Base-by-base conservation (phyloP, 2,329 filamentous ascomycete genomes). In the Cladophialophora exuberans region DNA sequence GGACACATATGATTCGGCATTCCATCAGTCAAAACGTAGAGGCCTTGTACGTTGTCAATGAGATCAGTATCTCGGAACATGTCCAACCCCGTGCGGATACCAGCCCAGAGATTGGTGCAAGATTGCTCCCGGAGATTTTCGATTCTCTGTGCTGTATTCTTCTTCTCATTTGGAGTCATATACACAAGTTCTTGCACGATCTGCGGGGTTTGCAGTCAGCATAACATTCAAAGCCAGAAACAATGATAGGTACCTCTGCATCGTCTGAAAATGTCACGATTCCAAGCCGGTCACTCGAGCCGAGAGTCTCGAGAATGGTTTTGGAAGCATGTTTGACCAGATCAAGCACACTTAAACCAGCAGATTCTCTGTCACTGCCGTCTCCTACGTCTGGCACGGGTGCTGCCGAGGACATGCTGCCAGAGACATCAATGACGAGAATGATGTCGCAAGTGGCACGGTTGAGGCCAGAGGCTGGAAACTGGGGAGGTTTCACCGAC, bases 361-460 rank as follows among this genome's bases (percentile, higher is more conserved):
- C 75, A 17, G 73, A 64, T 58, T 84, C 80, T 23, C 57, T 62
- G 28, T 65, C 51, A 26, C 59, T 61, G n/a, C 50, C 44, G 2
- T 65, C 57, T 13, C 68, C 64, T 13, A 64, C 65, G 7, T 63
- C 63, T 0, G 81, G 79, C 0, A 79, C 72, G 0, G 77, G 79
- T 0, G 82, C 82, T 1, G 68, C 61, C 0, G 56, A 48, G 1
- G 55, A 46, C 83, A 86, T 86, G 67, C 81, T 84, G 0, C 72
- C 74, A 0, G 83, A 86, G 11, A 84, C 74, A 63, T 86, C 83
- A 50, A 86, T 83, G 13, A 82, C 82, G 2, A 86, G 73, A 2
- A 84, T 82, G 26, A 86, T 79, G 57, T 85, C 83, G 64, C 80
- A 83, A 1, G 81, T 77, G 0, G 79, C 72, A 51, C 67, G 69